phyloP scores from a whole-genome alignment of 306 rosid species.

The Sechiopsis laciniata region DNA sequence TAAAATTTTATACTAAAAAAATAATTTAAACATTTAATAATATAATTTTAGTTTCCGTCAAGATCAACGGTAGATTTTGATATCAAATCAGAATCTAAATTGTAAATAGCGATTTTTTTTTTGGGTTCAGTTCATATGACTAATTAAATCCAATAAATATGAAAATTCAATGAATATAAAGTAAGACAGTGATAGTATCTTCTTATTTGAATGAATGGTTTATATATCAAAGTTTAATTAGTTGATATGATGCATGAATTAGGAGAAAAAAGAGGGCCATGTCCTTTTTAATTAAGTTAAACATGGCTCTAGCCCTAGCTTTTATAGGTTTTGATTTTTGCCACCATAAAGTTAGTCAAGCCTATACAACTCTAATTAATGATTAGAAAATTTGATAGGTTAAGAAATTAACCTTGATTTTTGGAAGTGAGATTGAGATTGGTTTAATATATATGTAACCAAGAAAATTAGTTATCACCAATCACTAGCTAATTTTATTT shows the following conservation, averaged over 20 bases:
- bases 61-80: not conserved
- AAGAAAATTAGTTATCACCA: too few species aligned
- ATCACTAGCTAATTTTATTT: constrained; percentile 22
- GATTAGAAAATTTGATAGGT: constrained; percentile 27
- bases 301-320: constrained; percentile 16
- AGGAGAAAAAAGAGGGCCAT: not conserved
- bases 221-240: not conserved
- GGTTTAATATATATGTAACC: constrained; percentile 1
- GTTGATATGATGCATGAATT: not conserved
- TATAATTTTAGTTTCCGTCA: not conserved
- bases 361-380: constrained; percentile 29
- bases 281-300: not conserved
- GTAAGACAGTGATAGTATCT: not conserved
- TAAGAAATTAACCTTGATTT: constrained; percentile 55
- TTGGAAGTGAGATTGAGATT: constrained; percentile 37
- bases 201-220: not conserved
- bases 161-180: not conserved
- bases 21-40: not conserved
- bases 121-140: not conserved
- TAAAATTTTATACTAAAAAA: too few species aligned
- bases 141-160: not conserved
- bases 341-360: constrained; percentile 21
- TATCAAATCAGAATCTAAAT: not conserved
- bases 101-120: not conserved
- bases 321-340: constrained; percentile 18